phyloP scores from a whole-genome alignment of 2,329 filamentous ascomycete species.

The Helminthosporium solani region DNA sequence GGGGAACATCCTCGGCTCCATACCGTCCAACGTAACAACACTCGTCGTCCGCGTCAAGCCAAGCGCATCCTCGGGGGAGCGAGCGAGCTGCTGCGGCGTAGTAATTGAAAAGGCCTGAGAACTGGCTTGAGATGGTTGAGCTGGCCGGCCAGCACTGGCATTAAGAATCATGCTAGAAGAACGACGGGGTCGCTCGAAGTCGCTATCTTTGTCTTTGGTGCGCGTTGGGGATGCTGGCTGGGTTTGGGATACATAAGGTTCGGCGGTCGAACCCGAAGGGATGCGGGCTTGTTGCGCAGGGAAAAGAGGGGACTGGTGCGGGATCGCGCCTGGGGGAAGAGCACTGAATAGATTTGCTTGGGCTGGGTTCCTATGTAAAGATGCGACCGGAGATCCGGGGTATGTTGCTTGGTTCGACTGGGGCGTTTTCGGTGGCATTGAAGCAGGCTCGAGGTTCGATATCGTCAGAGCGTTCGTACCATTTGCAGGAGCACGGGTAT shows the following conservation, averaged over 20 bases:
- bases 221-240: constrained; percentile 29
- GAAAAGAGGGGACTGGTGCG: constrained; percentile 25
- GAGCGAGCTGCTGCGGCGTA: constrained; percentile 1
- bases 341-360: constrained; percentile 30
- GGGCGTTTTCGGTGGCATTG: constrained; percentile 29
- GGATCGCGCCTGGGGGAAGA: constrained; percentile 34
- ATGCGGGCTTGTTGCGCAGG: constrained; percentile 43
- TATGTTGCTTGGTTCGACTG: constrained; percentile 32
- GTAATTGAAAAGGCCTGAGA: background rate
- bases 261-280: constrained; percentile 22
- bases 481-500: constrained; percentile 42
- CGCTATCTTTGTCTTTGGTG: constrained; percentile 16
- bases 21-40: constrained; percentile 45
- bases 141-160: constrained; percentile 19
- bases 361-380: constrained; percentile 44
- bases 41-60: constrained; percentile 27
- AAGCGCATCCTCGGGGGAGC: constrained; percentile 17
- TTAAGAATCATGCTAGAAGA: constrained; percentile 33
- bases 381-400: constrained; percentile 43
- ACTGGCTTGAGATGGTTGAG: constrained; percentile 18
- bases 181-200: constrained; percentile 26
- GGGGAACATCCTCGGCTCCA: constrained; percentile 70
- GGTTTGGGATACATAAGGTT: constrained; percentile 16
- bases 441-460: constrained; percentile 35
- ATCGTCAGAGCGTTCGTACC: constrained; percentile 33